Evolutionary conservation across 2,329 filamentous ascomycete genomes (phyloP), one percentile per base, ranked within the genome.

Genomic region (Clarireedia monteithiana): DNA sequence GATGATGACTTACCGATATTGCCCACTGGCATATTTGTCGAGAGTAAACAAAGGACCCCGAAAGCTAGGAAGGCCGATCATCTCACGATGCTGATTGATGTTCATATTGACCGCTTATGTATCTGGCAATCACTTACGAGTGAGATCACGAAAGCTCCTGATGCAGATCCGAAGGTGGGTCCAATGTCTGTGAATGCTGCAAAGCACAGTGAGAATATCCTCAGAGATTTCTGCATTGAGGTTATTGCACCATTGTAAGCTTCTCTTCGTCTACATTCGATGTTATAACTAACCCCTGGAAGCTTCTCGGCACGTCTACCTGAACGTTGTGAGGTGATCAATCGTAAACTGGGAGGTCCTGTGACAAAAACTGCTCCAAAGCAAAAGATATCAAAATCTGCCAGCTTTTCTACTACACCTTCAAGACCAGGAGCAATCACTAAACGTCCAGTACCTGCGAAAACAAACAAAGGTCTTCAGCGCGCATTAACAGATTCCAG

Each of bases 101-200:
- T 90, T 0, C 80, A 91, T 51, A 81, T 89, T 6, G 89, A 94
- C 69, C 83, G 86, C 48, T 74, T 94, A 24, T 89, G 86, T 64
- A 94, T 94, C 58, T 92, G 88, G 88, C 86, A 91, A 66, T 89
- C 88, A 3, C 84, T 88, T 6, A 82, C 84, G 38, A 73, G 82
- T 23, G 81, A 86, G 60, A 79, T 82, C 54, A 70, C 79, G 46
- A 61, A 70, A 59, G 56, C 48, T 12, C 1, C 59, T 61, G 2
- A 71, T 72, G 44, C 68, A 71, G 55, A 69, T 67, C 54, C 48
- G 73, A 74, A 56, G 74, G 72, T 55, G 61, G 71, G 27, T 20
- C 26, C 55, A 59, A 30, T 58, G 39, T 42, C 57, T 24, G 54
- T 45, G 49, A 58, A 45, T 45, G 60, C 52, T 55, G 55, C 42